phyloP scores from a whole-genome alignment of 2,329 filamentous ascomycete genomes.

The Apiospora malaysiana region DNA sequence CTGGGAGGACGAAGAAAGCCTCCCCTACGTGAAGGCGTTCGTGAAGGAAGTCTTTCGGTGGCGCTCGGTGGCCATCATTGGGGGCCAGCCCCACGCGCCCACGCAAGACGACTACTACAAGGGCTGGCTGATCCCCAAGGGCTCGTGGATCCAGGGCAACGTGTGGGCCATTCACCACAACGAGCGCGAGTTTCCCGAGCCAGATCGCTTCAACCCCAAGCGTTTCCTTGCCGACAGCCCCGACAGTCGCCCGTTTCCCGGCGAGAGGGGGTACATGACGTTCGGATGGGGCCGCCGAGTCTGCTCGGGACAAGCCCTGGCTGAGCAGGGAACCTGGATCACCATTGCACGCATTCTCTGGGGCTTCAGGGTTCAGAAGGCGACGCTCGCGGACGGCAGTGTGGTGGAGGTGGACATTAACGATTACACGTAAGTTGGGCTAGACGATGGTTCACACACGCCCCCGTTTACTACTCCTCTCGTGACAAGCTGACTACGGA shows the following conservation, averaged over 20 bases:
- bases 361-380: slow-evolving; percentile 57
- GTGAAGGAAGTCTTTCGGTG: slow-evolving; percentile 63
- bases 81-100: slow-evolving; percentile 55
- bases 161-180: slow-evolving; percentile 56
- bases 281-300: slow-evolving; percentile 63
- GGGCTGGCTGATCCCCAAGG: slow-evolving; percentile 56
- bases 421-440: slow-evolving; percentile 54
- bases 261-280: slow-evolving; percentile 58
- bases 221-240: slow-evolving; percentile 46
- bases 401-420: slow-evolving; percentile 62
- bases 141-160: slow-evolving; percentile 56
- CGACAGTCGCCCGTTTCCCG: slow-evolving; percentile 51
- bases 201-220: slow-evolving; percentile 50
- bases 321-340: slow-evolving; percentile 66
- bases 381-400: slow-evolving; percentile 45
- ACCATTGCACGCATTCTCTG: slow-evolving; percentile 62
- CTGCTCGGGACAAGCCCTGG: slow-evolving; percentile 59
- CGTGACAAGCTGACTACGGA: background rate
- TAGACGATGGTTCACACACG: background rate
- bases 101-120: slow-evolving; percentile 54
- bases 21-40: slow-evolving; percentile 60
- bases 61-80: slow-evolving; percentile 59
- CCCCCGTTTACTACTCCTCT: background rate
- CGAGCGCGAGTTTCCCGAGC: slow-evolving; percentile 53
- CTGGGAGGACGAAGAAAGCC: slow-evolving; percentile 51